Evolutionary conservation across 768 basidiomycete genomes (phyloP), one percentile per base, ranked within the genome.

Genomic region (Peribolospora baueri): DNA sequence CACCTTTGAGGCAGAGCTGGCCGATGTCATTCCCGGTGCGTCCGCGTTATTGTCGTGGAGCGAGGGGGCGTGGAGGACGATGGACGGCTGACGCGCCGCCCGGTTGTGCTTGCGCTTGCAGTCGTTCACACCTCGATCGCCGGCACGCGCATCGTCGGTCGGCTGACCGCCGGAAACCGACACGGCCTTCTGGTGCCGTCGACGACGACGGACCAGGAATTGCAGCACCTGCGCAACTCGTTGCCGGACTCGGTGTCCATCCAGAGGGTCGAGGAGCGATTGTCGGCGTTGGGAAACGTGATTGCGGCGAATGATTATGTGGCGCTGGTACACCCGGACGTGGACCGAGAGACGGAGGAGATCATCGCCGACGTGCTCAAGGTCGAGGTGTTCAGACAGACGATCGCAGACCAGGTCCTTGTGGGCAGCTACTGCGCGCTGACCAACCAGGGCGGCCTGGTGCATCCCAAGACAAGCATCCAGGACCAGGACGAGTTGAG

Each of bases 311-410:
- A 97, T 69, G 93, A 98, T 71, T 84, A 97, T 64, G 91, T 98
- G 61, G 93, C 93, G 7, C 81, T 98, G 62, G 93, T 97, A 36
- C 93, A 98, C 68, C 93, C 93, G 6, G 93, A 98, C 61, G 71
- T 97, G 57, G 93, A 97, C 70, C 79, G 93, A 58, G 93, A 97
- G 70, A 98, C 93, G 36, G 93, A 98, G 66, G 93, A 98, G 69
- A 97, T 98, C 71, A 95, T 98, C 69, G 93, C 93, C 39, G 93
- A 98, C 67, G 86, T 93, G 25, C 77, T 98, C 61, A 97, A 97
- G 69, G 93, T 97, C 58, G 93, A 98, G 67, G 93, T 97, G 4
- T 98, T 98, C 73, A 75, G 93, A 50, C 93, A 98, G 68, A 98
- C 88, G 7, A 74, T 98, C 61, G 93, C 93, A 9, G 82, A 85